Base-by-base conservation (phyloP, 1,284 basidiomycete genomes). In the Heterobasidion parviporum region DNA sequence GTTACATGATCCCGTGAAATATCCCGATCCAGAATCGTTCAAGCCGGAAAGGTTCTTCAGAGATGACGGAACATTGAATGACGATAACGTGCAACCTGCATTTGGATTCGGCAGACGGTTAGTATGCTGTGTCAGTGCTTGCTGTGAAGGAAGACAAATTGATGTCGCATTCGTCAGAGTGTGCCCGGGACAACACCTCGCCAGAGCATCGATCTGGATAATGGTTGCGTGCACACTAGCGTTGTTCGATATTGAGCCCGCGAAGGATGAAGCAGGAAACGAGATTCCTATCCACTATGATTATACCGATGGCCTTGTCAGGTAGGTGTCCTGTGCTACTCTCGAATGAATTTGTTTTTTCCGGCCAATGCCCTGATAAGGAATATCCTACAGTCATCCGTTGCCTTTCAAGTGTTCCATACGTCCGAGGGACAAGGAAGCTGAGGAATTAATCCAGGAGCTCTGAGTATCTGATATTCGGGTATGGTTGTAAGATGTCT, bases 11-110 rank as follows among this genome's bases (percentile, higher is more conserved):
- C 63, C 65, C 2, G 59, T 60, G 10, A 38, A 57, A 32, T 70
- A 67, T 54, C 56, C 61, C 9, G 55, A 67, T 16, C 67, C 68
- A 2, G 57, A 62, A 9, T 46, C 50, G 12, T 69, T 69, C 58
- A 57, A 57, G 0, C 68, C 67, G 0, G 62, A 67, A 33, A 62
- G 68, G 0, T 69, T 64, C 43, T 57, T 71, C 6, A 55, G 59
- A 10, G 43, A 56, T 9, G 52, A 59, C 16, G 56, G 56, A 6
- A 56, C 38, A n/a, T 53, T 61, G 14, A 55, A 61, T 33, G 56
- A 61, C 2, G 61, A 64, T 7, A 12, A 5, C 1, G 50, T 59
- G 9, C 46, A 48, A 8, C 41, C 48, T 26, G 57, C 38, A 7
- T 65, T 62, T 50, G 62, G 63, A 3, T 32, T 43, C 15, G 60